phyloP scores from a whole-genome alignment of 1,284 basidiomycete genomes.

The Leccinum subrobustum region DNA sequence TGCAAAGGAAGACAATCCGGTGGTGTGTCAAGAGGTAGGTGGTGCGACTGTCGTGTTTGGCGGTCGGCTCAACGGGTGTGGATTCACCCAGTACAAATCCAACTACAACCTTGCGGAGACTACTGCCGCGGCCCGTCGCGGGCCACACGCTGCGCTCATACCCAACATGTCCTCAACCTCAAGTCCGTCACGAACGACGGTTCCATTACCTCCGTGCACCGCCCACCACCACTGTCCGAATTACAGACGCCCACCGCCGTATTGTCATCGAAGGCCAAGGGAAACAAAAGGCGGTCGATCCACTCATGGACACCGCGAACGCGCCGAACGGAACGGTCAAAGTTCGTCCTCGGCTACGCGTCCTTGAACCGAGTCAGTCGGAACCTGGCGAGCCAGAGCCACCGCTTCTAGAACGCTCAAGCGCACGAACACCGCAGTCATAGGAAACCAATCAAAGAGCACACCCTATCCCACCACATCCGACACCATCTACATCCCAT shows the following conservation, averaged over 20 bases:
- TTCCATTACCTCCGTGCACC: constrained; percentile 7
- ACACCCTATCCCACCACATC: constrained; percentile 47
- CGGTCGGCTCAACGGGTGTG: not conserved
- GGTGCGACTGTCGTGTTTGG: not conserved
- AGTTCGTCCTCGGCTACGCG: constrained; percentile 6
- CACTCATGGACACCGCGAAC: constrained; percentile 26
- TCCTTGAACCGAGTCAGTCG: not conserved
- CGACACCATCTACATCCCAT: constrained; percentile 48
- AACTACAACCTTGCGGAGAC: constrained; percentile 57
- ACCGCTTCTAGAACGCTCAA: constrained; percentile 15
- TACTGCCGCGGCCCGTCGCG: constrained; percentile 47
- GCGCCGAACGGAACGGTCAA: constrained; percentile 16
- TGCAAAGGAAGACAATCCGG: constrained; percentile 72
- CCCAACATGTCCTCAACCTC: constrained; percentile 48
- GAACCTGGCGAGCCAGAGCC: not conserved
- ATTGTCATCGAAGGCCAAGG: constrained; percentile 31
- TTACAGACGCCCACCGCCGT: constrained; percentile 1
- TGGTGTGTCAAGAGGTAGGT: constrained; percentile 71
- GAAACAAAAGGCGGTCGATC: constrained; percentile 37
- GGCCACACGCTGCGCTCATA: constrained; percentile 62
- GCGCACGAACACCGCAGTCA: constrained; percentile 14
- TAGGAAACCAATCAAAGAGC: constrained; percentile 49
- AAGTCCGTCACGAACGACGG: constrained; percentile 19
- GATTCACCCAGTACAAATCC: constrained; percentile 53
- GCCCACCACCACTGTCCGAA: constrained; percentile 5